Evolutionary conservation across 371 early-diverging fungal species (phyloP).

Genomic region (Mortierella sp.): DNA sequence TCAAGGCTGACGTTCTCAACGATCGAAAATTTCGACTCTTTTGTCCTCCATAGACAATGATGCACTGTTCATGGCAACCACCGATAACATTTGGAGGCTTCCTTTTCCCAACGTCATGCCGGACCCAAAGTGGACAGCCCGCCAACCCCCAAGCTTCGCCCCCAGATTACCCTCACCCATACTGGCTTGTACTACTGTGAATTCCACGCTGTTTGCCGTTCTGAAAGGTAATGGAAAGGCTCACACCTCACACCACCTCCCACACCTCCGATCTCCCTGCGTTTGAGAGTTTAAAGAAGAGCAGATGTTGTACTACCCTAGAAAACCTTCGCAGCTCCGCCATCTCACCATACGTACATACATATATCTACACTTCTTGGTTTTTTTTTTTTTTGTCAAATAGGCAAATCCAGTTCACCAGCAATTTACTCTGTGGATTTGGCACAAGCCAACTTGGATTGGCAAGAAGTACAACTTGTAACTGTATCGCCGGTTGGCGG

Average conservation of each 20-base stretch:
- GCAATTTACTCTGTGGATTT: slow-evolving; percentile 10
- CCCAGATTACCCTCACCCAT: slow-evolving; percentile 16
- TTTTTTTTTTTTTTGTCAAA: background rate
- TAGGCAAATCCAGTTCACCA: slow-evolving; percentile 1
- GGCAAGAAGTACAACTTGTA: slow-evolving; percentile 12
- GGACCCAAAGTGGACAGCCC: background rate
- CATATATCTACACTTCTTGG: background rate
- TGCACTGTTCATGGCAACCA: slow-evolving; percentile 8
- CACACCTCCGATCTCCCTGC: too few species aligned
- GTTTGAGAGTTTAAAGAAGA: too few species aligned
- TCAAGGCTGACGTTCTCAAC: background rate
- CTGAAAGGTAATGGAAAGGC: slow-evolving; percentile 19
- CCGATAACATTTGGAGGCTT: background rate
- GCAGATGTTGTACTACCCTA: too few species aligned
- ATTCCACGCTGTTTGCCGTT: slow-evolving; percentile 23
- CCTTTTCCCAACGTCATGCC: background rate
- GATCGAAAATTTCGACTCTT: background rate
- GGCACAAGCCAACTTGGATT: slow-evolving; percentile 8
- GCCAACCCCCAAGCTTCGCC: background rate
- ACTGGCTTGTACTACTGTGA: slow-evolving; percentile 16
- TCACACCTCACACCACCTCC: too few species aligned
- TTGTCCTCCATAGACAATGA: slow-evolving; percentile 7
- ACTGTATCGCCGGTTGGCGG: too few species aligned
- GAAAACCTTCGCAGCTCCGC: too few species aligned
- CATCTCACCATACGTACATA: too few species aligned